Base-by-base conservation (phyloP, 352 stramenopile species). In the Globisporangium recalcitrans region DNA sequence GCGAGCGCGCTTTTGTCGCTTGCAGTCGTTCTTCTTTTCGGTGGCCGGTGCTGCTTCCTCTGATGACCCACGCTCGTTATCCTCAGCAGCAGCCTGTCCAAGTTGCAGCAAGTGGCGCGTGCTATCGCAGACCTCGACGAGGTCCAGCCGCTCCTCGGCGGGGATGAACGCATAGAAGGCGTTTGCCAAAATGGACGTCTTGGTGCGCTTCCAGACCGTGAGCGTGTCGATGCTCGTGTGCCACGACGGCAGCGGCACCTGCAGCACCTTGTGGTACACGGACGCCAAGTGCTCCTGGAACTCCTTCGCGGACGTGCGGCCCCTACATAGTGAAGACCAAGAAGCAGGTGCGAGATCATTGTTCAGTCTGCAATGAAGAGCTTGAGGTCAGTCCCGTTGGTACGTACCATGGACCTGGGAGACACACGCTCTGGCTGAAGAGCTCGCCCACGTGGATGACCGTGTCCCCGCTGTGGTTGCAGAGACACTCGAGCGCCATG, bases 361-460 rank as follows among this genome's bases (percentile, higher is more conserved):
- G n/a, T n/a, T n/a, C n/a, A n/a, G n/a, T n/a, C n/a, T n/a, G n/a
- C n/a, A n/a, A n/a, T n/a, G n/a, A n/a, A n/a, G n/a, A n/a, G n/a
- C n/a, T n/a, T n/a, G n/a, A n/a, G n/a, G n/a, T n/a, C n/a, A n/a
- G n/a, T n/a, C n/a, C n/a, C n/a, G n/a, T n/a, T 26, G 3, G 27
- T 38, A 46, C 66, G 55, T 67, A 97, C 64, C 92, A 97, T 52
- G 90, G 74, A 32, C 93, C 88, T 34, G 94, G 90, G 38, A 97
- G 75, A 57, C 79, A 94, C 40, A 97, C 60, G 0, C 88, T 93
- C 63, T 97, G 87, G 4, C 87, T 77, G 63, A 92, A 96, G n/a
- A 97, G 70, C 78, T 98, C 94, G 34, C 94, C 94, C 14, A 98
- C 87, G 70, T 98, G 91, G 69, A 98, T 97, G 31, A 98, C 80